Base-by-base conservation (phyloP, 2,329 filamentous ascomycete species). In the Fusarium dimerum region DNA sequence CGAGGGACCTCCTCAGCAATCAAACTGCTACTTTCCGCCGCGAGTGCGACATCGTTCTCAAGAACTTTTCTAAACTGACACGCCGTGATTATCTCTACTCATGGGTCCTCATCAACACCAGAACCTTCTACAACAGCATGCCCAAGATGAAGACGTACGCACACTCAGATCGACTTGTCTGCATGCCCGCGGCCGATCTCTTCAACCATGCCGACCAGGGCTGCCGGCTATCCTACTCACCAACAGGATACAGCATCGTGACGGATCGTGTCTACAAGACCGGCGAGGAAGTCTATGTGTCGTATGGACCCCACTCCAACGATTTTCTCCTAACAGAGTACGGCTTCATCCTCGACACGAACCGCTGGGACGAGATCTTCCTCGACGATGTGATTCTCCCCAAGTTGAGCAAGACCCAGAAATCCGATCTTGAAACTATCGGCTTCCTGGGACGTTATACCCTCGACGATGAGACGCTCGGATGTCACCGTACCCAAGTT, bases 321-420 rank as follows among this genome's bases (percentile, higher is more conserved):
- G 88, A 92, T 65, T 88, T 89, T 59, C 71, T 92, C 16, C 77
- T 92, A 1, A 79, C 83, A 0, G 89, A 92, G 69, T 92, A 83
- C 58, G 80, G 80, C 5, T 83, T 83, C 59, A 66, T 78, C 11
- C 60, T 69, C 15, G 78, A 79, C 47, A 61, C 68, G 13, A 83
- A 83, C 50, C 65, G 68, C 13, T 78, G 76, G 74, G 81, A 83
- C 36, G 77, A 79, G 60, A 69, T 76, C 1, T 68, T 67, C 15
- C 66, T 83, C 6, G 79, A 83, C 43, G 76, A 79, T 11, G 71
- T 73, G 2, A 55, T 83, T 20, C 60, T 81, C 4, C 71, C 73
- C 2, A 68, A 56, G 47, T 51, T 80, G 16, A 67, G 66, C 42
- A 55, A 56, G 17, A 51, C 53, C 16, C 75, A 79, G 53, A 74